Evolutionary conservation across 1,139 yeast species (phyloP), one percentile per base, ranked within the genome.

Genomic region (Yamadazyma diddensiae): DNA sequence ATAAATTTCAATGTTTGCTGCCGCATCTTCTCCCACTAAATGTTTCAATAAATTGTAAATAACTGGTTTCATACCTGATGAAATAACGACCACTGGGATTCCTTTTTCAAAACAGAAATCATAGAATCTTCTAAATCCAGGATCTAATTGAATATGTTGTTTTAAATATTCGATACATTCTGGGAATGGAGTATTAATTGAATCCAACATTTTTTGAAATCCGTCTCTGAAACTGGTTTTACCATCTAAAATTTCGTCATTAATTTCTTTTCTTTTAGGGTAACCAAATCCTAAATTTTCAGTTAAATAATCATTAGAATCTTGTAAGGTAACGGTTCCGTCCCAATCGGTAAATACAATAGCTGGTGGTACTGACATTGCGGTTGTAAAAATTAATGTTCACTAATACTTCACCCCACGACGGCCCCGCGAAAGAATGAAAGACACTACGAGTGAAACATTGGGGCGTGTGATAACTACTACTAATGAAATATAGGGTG

Each of bases 341-440:
- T 92, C 98, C 79, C 94, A 92, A 60, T 92, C 98, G 33, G 97
- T 85, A 65, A 92, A 92, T 24, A 92, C 83, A 49, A 92, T 86
- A 36, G 94, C 92, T 46, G 62, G 63, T 21, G 62, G 59, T 16
- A 21, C 15, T 12, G 40, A 31, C 42, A n/a, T n/a, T n/a, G n/a
- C n/a, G n/a, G n/a, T n/a, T n/a, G n/a, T n/a, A n/a, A n/a, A n/a
- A n/a, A n/a, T n/a, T n/a, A n/a, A n/a, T n/a, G n/a, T n/a, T n/a
- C n/a, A n/a, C n/a, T n/a, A n/a, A n/a, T n/a, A n/a, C n/a, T n/a
- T n/a, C n/a, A n/a, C n/a, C n/a, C n/a, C n/a, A n/a, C n/a, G n/a
- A n/a, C n/a, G n/a, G n/a, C n/a, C n/a, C n/a, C n/a, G n/a, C n/a
- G n/a, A n/a, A n/a, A n/a, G n/a, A n/a, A n/a, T n/a, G n/a, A n/a